Evolutionary conservation across 2,329 filamentous ascomycete species (phyloP).

Genomic region (Aspergillus caelatus): DNA sequence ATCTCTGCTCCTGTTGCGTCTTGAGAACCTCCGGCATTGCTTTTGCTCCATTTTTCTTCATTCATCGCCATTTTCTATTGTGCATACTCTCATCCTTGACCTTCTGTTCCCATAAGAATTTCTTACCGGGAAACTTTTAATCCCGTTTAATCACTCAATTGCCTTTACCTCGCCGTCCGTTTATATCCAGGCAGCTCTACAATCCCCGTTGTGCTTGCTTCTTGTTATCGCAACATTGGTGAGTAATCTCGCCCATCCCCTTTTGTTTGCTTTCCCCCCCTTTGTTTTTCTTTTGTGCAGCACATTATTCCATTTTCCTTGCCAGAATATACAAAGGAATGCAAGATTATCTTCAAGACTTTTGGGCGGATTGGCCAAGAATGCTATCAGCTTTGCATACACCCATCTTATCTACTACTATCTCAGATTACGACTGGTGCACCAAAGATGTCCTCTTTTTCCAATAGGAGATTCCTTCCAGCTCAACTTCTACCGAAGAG

Average conservation of each 20-base stretch:
- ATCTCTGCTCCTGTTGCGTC: conserved; percentile 22
- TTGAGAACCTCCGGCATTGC: conserved; percentile 4
- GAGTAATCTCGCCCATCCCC: neutral
- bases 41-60: neutral
- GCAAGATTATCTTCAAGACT: conserved; percentile 4
- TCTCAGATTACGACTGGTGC: neutral
- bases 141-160: neutral
- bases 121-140: neutral
- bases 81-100: conserved; percentile 3
- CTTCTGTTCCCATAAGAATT: conserved; percentile 12
- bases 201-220: neutral
- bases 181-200: neutral
- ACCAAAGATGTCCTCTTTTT: neutral
- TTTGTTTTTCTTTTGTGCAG: neutral
- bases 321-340: neutral
- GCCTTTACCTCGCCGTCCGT: neutral
- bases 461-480: neutral
- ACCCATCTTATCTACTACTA: conserved; percentile 11
- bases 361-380: conserved; percentile 8
- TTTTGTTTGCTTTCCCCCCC: neutral
- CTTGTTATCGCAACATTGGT: conserved; percentile 1
- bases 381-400: conserved; percentile 9
- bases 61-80: conserved; percentile 14
- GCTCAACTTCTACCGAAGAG: too few species aligned
- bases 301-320: neutral